Evolutionary conservation across 257 asterid genomes (phyloP).

Genomic region (Lycium ferocissimum): DNA sequence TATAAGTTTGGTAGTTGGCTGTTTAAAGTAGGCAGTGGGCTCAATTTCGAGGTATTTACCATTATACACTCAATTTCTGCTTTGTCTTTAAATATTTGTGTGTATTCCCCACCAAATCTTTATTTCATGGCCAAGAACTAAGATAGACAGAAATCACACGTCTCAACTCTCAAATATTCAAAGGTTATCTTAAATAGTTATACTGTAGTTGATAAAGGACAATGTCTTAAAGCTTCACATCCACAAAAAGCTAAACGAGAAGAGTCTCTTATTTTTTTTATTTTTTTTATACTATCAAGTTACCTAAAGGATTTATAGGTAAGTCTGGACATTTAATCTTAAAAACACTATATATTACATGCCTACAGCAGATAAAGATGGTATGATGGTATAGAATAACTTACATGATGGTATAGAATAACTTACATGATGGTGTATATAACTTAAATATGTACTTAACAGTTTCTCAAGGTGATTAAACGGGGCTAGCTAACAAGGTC

Average conservation of each 20-base stretch:
- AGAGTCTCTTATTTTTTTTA: no score
- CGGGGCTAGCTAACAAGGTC: no score
- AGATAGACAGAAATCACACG: not conserved
- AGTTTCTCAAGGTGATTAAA: no score
- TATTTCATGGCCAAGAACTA: not conserved
- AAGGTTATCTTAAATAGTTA: no score
- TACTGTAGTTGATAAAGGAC: not conserved
- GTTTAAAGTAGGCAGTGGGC: not conserved
- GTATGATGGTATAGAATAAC: no score
- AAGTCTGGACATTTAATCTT: no score
- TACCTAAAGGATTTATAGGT: not conserved
- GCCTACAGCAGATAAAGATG: no score
- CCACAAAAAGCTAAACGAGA: not conserved
- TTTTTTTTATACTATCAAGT: not conserved
- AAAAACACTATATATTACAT: no score
- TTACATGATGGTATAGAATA: no score
- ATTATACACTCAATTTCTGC: conserved; percentile 14
- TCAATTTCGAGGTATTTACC: not conserved
- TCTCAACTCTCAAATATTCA: not conserved
- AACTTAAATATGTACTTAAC: no score
- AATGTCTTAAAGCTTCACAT: not conserved
- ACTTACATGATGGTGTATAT: no score
- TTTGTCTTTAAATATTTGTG: not conserved
- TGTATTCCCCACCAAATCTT: conserved; percentile 21
- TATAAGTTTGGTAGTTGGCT: conserved; percentile 21